These are phyloP conservation scores for Przewalskia tangutica DNA, from an alignment of 257 asterid genomes.

Conservation along the genomic window DNA sequence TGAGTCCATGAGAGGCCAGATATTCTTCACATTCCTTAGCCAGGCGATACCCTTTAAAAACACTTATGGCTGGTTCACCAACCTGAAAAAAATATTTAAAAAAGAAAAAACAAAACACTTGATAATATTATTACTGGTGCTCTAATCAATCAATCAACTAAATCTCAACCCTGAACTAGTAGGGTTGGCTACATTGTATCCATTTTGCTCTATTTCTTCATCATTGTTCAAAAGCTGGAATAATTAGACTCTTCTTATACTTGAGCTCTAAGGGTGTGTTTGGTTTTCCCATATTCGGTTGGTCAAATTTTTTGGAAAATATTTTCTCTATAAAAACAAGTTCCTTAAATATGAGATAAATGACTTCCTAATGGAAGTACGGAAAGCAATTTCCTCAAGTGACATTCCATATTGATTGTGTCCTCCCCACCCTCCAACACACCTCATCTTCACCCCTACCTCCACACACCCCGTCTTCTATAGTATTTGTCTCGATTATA, in stretches of 20 bases:
- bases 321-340: too few relatives aligned
- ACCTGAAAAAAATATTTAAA: constrained; percentile 24
- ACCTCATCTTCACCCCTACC: too few relatives aligned
- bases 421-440: too few relatives aligned
- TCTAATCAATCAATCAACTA: background rate
- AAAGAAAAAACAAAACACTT: background rate
- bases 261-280: background rate
- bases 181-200: background rate
- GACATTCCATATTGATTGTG: too few relatives aligned
- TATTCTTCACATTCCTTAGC: constrained; percentile 67
- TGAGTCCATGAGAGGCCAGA: constrained; percentile 75
- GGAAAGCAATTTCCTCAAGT: too few relatives aligned
- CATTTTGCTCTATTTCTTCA: background rate
- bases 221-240: background rate
- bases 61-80: constrained; percentile 51
- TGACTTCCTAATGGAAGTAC: too few relatives aligned
- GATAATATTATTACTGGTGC: background rate
- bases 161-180: background rate
- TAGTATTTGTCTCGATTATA: too few relatives aligned
- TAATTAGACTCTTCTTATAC: background rate
- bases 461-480: too few relatives aligned
- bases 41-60: constrained; percentile 72
- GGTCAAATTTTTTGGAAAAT: too few relatives aligned
- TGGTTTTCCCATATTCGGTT: too few relatives aligned
- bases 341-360: too few relatives aligned